Evolutionary conservation across 2,329 filamentous ascomycete genomes (phyloP).

Genomic region (Colletotrichum simmondsii): DNA sequence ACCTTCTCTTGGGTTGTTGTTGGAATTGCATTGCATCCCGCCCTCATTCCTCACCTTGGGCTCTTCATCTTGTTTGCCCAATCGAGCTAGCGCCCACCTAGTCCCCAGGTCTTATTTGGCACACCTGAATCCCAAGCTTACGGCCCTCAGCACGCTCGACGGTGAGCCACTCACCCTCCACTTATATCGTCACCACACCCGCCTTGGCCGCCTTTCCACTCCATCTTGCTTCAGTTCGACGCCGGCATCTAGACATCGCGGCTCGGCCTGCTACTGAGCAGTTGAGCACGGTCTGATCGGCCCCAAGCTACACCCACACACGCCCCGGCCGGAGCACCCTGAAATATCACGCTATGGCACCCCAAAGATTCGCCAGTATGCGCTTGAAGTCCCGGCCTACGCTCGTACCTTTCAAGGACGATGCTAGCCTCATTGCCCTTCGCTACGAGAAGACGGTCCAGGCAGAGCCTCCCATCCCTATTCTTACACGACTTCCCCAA

Average conservation of each 20-base stretch:
- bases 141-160: neutral
- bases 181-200: constrained; percentile 21
- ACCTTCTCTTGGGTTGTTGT: constrained; percentile 3
- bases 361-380: constrained; percentile 54
- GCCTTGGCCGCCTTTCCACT: constrained; percentile 16
- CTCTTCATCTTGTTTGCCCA: neutral
- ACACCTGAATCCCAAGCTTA: constrained; percentile 26
- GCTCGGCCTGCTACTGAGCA: constrained; percentile 15
- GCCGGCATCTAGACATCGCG: neutral
- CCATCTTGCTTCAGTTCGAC: constrained; percentile 9
- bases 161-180: constrained; percentile 19
- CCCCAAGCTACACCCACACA: constrained; percentile 1
- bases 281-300: constrained; percentile 25
- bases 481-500: constrained; percentile 56
- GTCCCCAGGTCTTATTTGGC: constrained; percentile 17
- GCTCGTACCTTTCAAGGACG: constrained; percentile 56
- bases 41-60: neutral
- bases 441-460: constrained; percentile 71
- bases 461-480: constrained; percentile 66
- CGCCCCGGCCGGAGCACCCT: constrained; percentile 16
- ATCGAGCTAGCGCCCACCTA: constrained; percentile 13
- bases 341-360: constrained; percentile 44
- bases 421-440: constrained; percentile 62
- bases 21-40: neutral
- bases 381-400: constrained; percentile 53